phyloP scores from a whole-genome alignment of 1,284 basidiomycete species.

The Takashimella tepidaria region DNA sequence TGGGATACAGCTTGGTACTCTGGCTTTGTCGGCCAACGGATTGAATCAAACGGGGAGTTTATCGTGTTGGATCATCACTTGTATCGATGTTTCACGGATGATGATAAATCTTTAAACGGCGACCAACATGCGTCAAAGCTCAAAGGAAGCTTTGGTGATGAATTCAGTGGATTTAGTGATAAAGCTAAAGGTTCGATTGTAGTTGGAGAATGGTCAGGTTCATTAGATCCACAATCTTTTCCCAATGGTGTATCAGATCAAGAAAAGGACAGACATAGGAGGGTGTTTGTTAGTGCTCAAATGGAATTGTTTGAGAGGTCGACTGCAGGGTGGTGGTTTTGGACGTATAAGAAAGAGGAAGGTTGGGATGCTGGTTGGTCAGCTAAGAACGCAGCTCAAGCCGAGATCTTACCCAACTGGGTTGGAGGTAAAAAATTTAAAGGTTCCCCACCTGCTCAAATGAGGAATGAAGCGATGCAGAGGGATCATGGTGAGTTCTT shows the following conservation, averaged over 20 bases:
- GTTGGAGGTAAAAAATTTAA: constrained; percentile 45
- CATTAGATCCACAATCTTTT: constrained; percentile 64
- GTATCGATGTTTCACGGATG: constrained; percentile 60
- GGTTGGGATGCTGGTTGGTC: constrained; percentile 72
- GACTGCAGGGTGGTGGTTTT: constrained; percentile 78
- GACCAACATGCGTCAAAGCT: constrained; percentile 55
- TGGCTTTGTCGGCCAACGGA: constrained; percentile 51
- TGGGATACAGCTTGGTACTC: constrained; percentile 71
- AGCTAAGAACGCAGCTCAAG: constrained; percentile 62
- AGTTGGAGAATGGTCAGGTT: constrained; percentile 80
- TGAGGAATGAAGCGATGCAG: constrained; percentile 46
- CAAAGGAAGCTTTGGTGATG: constrained; percentile 15
- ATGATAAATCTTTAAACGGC: constrained; percentile 58
- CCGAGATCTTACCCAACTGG: constrained; percentile 58
- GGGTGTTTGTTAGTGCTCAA: constrained; percentile 61
- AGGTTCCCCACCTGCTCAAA: constrained; percentile 29
- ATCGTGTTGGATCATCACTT: constrained; percentile 76
- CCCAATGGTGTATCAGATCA: constrained; percentile 50
- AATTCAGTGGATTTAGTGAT: constrained; percentile 10
- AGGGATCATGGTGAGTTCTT: constrained; percentile 50
- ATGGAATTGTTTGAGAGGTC: constrained; percentile 61
- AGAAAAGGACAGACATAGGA: constrained; percentile 51
- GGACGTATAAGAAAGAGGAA: constrained; percentile 76
- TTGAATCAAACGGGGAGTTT: constrained; percentile 42
- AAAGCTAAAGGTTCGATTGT: constrained; percentile 58